Evolutionary conservation across 2,329 filamentous ascomycete species (phyloP), one percentile per base, ranked within the genome.

Genomic region (Botrytis squamosa): DNA sequence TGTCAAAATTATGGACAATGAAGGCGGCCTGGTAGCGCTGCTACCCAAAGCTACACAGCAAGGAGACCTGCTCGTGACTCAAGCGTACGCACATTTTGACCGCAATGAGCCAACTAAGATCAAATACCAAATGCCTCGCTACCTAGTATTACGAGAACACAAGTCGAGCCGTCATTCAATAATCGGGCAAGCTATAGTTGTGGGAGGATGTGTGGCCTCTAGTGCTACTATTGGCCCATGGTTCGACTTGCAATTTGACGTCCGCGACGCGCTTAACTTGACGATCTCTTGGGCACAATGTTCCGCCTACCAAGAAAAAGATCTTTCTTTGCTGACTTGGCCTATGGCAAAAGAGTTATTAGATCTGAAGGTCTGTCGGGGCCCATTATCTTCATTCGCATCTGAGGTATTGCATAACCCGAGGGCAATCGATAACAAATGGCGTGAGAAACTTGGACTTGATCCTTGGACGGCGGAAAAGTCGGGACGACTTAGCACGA

Each of bases 381-480:
- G 0, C 4, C 60, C 60, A 16, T 18, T 62, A 4, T 63, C 36
- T 40, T 63, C 60, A 22, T 40, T n/a, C 36, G 36, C 36, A 40
- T 57, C 6, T 4, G 14, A 29, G 52, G 6, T 57, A 16, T 12
- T 29, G 14, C 14, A 57, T 8, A 9, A 29, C 5, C 6, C 6
- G 3, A 7, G 16, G 3, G 14, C 1, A 29, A 8, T 29, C 3
- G 7, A 18, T 1, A 9, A 9, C 2, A 4, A 57, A 18, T 57
- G 52, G 52, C n/a, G 2, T 29, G 14, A 29, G n/a, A 57, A 8
- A 57, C 52, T 57, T 29, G 52, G 52, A 29, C 18, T 18, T 57
- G 52, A 57, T 29, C 14, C 52, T n/a, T 57, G 52, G 52, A 29
- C 6, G 6, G 52, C 14, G 4, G 6, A 57, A 7, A 57, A 57